Evolutionary conservation across 1,284 basidiomycete genomes (phyloP).

Genomic region (Trichosporon faecale): DNA sequence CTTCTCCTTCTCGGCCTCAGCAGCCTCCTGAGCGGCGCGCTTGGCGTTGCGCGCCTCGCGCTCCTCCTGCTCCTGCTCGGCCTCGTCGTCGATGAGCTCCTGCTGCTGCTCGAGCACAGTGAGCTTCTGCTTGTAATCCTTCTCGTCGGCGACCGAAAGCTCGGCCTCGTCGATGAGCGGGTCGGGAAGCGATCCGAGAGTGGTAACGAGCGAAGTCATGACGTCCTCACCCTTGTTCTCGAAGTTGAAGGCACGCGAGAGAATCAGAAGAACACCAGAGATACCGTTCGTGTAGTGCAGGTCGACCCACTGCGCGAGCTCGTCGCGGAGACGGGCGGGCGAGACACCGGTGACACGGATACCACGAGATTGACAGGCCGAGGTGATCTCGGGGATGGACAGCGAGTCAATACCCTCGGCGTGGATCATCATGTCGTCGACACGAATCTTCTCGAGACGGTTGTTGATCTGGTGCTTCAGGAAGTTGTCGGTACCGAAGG

Average conservation of each 20-base stretch:
- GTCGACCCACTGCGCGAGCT: constrained; percentile 89
- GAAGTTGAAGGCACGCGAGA: constrained; percentile 93
- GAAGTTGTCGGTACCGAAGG: constrained; percentile 98
- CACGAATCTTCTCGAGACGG: constrained; percentile 75
- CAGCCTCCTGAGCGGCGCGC: background rate
- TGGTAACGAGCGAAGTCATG: constrained; percentile 79
- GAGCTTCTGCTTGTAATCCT: constrained; percentile 95
- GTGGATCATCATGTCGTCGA: constrained; percentile 87
- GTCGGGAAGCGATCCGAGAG: constrained; percentile 89
- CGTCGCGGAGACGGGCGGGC: constrained; percentile 77
- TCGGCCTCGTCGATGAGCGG: constrained; percentile 96
- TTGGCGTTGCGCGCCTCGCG: background rate
- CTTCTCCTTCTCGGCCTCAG: constrained; percentile 14
- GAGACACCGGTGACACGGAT: constrained; percentile 83
- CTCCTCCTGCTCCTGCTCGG: constrained; percentile 4
- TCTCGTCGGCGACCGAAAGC: constrained; percentile 80
- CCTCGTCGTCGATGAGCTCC: constrained; percentile 92
- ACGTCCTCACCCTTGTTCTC: constrained; percentile 78
- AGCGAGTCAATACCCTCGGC: constrained; percentile 85
- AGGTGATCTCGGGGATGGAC: constrained; percentile 84
- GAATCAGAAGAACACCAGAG: constrained; percentile 87
- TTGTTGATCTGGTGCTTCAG: constrained; percentile 88
- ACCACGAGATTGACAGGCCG: constrained; percentile 90
- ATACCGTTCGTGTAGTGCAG: constrained; percentile 80
- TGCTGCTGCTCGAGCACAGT: constrained; percentile 98